A percentile compares a stretch with the other conserved stretches of the same genome.
Conservation (phyloP, 2,329 filamentous ascomycete genomes). For the Penicillium decumbens region DNA sequence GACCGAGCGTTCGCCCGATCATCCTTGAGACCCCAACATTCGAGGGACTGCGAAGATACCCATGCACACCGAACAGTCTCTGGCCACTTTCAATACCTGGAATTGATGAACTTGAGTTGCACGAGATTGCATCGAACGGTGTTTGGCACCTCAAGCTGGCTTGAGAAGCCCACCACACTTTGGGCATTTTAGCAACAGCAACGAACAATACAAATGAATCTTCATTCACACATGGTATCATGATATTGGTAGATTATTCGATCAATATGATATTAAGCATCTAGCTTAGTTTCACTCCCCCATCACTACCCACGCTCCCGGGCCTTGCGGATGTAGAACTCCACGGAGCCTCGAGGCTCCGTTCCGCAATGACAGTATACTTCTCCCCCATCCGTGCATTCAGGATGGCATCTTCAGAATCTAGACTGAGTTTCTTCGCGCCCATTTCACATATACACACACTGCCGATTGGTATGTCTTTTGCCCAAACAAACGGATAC, state of each 20-base stretch:
- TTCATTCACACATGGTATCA: background rate
- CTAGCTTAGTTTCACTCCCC: background rate
- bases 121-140: background rate
- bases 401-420: constrained; percentile 30
- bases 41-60: no score
- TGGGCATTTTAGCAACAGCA: constrained; percentile 5
- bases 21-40: no score
- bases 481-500: constrained; percentile 62
- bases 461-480: constrained; percentile 61
- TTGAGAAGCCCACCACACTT: constrained; percentile 11
- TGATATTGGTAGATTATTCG: background rate
- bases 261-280: background rate
- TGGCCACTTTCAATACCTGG: background rate
- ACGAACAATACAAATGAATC: constrained; percentile 14
- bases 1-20: no score
- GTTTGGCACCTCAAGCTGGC: constrained; percentile 19
- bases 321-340: background rate
- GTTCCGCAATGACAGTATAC: constrained; percentile 49
- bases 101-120: no score
- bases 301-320: background rate
- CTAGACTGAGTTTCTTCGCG: constrained; percentile 60
- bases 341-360: constrained; percentile 21
- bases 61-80: background rate
- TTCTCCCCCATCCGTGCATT: constrained; percentile 48
- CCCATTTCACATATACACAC: constrained; percentile 85